A percentile compares a stretch with the other conserved stretches of the same genome.
phyloP scores from a whole-genome alignment of 441 rosid species.

The Biscutella laevigata region DNA sequence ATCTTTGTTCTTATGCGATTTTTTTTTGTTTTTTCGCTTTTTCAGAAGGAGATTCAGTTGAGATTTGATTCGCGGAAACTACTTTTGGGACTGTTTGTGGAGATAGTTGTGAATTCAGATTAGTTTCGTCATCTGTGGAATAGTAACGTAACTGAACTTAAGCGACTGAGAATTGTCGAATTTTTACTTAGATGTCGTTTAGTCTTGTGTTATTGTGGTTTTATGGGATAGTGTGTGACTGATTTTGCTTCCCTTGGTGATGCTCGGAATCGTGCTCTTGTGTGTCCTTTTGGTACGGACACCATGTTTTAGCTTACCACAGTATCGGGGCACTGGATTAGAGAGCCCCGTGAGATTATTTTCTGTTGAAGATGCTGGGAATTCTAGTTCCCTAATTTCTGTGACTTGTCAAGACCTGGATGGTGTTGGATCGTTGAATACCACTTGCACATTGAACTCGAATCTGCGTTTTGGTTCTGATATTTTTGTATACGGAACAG shows the following conservation, averaged over 20 bases:
- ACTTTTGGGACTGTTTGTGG: neutral
- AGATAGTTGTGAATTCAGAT: neutral
- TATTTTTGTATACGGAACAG: slow-evolving; percentile 54
- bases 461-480: slow-evolving; percentile 57
- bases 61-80: neutral
- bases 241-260: slow-evolving; percentile 31
- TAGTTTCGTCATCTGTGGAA: neutral
- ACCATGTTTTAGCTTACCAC: slow-evolving; percentile 32
- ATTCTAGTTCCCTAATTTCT: slow-evolving; percentile 9
- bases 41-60: slow-evolving; percentile 8
- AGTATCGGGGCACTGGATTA: slow-evolving; percentile 21
- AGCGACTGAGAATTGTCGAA: neutral
- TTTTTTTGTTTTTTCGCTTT: neutral
- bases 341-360: slow-evolving; percentile 26
- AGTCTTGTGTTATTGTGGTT: neutral
- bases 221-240: slow-evolving; percentile 15
- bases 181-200: slow-evolving; percentile 5
- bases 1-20: neutral
- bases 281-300: slow-evolving; percentile 37
- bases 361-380: slow-evolving; percentile 26
- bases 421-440: slow-evolving; percentile 86
- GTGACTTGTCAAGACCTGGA: slow-evolving; percentile 57
- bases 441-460: slow-evolving; percentile 76
- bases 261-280: slow-evolving; percentile 40
- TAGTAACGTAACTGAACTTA: neutral